Percentiles rank a stretch among this genome's conserved stretches.
Conservation (phyloP, 2,329 filamentous ascomycete genomes). For the Ophiostoma sp. region DNA sequence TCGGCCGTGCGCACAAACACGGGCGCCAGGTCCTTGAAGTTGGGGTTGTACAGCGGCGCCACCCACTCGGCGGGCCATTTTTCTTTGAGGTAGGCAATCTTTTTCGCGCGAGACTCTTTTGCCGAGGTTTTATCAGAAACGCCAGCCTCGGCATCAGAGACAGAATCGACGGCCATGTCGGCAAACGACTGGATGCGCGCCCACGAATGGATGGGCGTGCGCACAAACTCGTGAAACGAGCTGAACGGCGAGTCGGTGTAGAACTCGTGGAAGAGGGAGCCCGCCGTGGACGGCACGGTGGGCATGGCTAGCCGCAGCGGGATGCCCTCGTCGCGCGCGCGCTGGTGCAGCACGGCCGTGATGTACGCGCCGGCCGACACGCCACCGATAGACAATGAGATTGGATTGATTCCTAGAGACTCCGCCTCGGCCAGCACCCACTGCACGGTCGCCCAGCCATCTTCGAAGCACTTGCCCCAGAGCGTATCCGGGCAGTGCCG, state of each 20-base stretch:
- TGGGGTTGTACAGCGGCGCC: conserved; percentile 40
- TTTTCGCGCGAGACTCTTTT: background rate
- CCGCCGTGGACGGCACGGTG: conserved; percentile 33
- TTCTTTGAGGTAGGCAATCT: background rate
- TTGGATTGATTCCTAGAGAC: conserved; percentile 32
- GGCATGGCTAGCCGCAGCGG: conserved; percentile 36
- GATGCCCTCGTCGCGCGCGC: conserved; percentile 37
- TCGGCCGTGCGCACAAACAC: conserved; percentile 25
- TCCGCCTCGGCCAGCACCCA: conserved; percentile 35
- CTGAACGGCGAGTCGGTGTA: conserved; percentile 35
- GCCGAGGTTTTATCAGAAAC: conserved; percentile 26
- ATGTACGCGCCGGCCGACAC: conserved; percentile 45
- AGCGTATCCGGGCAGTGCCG: conserved; percentile 37
- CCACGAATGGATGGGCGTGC: conserved; percentile 42
- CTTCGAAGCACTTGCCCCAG: conserved; percentile 37
- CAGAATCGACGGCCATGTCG: conserved; percentile 38
- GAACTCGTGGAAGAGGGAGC: conserved; percentile 31
- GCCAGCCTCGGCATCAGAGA: conserved; percentile 38
- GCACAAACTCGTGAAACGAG: conserved; percentile 27
- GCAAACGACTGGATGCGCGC: conserved; percentile 36
- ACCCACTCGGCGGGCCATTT: conserved; percentile 27
- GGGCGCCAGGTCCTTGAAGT: conserved; percentile 38
- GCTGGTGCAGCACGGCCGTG: conserved; percentile 35
- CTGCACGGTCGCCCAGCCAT: conserved; percentile 36
- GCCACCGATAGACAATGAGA: conserved; percentile 38